phyloP scores from a whole-genome alignment of 2,329 filamentous ascomycete genomes.

The Pseudopyricularia cyperi region DNA sequence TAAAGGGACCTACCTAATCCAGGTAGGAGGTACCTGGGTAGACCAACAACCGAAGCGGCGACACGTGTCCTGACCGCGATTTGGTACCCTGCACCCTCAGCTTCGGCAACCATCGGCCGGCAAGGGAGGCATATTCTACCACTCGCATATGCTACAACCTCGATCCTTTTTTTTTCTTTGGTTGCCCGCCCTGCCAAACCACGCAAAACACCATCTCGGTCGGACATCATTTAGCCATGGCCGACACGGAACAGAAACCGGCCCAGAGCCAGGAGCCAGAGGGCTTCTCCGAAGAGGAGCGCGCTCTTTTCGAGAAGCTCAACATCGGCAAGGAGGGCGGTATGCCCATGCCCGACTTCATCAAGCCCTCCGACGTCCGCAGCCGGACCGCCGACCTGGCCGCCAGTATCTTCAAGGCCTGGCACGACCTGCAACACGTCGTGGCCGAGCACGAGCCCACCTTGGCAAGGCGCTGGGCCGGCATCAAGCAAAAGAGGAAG shows the following conservation, averaged over 20 bases:
- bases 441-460: constrained; percentile 35
- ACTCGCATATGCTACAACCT: no score
- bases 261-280: constrained; percentile 4
- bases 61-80: neutral
- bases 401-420: constrained; percentile 6
- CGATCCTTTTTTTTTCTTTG: no score
- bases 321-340: constrained; percentile 8
- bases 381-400: constrained; percentile 2
- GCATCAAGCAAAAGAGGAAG: constrained; percentile 7
- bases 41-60: neutral
- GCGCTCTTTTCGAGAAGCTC: constrained; percentile 7
- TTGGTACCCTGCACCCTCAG: neutral
- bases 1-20: neutral
- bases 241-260: neutral
- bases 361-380: constrained; percentile 7
- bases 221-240: neutral
- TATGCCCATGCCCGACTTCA: constrained; percentile 7
- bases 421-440: constrained; percentile 22
- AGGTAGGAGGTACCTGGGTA: neutral
- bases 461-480: constrained; percentile 37
- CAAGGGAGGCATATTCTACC: no score
- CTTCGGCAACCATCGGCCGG: no score
- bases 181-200: no score
- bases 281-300: constrained; percentile 8
- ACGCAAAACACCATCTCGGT: neutral